phyloP scores from a whole-genome alignment of 352 stramenopile species.

The Chrysophaeum taylorii region DNA sequence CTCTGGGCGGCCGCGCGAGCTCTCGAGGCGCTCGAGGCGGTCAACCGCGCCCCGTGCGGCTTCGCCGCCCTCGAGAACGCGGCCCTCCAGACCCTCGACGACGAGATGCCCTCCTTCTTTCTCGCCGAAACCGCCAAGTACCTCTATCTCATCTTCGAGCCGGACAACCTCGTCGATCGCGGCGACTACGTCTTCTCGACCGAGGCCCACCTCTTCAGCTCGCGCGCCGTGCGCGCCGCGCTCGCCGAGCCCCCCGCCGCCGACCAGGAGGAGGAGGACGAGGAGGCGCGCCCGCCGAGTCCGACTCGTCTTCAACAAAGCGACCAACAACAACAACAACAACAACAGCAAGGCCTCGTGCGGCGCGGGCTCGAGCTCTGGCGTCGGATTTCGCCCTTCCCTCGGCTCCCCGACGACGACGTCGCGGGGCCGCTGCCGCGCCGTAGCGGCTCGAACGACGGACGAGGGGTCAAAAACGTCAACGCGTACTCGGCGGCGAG shows the following conservation, averaged over 20 bases:
- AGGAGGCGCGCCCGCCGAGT: not conserved
- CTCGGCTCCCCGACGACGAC: no score
- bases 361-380: no score
- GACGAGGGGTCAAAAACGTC: no score
- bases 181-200: conserved; percentile 88
- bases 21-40: conserved; percentile 68
- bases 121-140: conserved; percentile 98
- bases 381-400: no score
- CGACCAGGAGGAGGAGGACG: not conserved
- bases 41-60: conserved; percentile 71
- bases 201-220: conserved; percentile 87
- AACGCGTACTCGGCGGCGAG: no score
- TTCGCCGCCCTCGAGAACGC: conserved; percentile 62
- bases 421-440: no score
- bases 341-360: not conserved
- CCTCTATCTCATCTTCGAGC: conserved; percentile 94
- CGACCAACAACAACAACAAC: not conserved
- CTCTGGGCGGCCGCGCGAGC: conserved; percentile 38
- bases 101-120: conserved; percentile 98
- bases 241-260: no score
- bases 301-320: not conserved
- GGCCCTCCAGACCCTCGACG: conserved; percentile 52
- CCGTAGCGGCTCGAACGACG: no score
- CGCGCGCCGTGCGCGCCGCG: no score
- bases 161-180: conserved; percentile 74